Conservation (phyloP, 2,329 filamentous ascomycete species). For the Ascochyta rabiei region DNA sequence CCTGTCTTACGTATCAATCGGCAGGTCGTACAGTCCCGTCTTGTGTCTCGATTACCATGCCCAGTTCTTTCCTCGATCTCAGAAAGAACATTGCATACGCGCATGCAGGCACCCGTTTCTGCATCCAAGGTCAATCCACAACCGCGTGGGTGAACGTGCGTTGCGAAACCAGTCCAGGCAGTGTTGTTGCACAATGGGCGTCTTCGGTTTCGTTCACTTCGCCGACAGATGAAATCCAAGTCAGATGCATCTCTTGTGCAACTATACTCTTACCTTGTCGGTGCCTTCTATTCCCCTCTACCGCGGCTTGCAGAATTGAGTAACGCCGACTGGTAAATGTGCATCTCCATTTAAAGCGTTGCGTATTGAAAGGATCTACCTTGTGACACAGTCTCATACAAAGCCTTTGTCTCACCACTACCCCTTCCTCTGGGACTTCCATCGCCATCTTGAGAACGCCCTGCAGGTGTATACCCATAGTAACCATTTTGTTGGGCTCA, state of each 20-base stretch:
- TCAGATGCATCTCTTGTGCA: conserved; percentile 7
- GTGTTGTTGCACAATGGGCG: conserved; percentile 8
- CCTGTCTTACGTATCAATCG: conserved; percentile 3
- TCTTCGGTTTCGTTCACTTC: conserved; percentile 7
- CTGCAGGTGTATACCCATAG: conserved; percentile 19
- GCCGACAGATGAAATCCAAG: conserved; percentile 1
- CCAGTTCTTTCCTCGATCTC: conserved; percentile 15
- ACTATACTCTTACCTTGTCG: conserved; percentile 3
- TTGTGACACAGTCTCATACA: conserved; percentile 12
- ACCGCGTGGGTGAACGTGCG: conserved; percentile 22
- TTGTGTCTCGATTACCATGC: conserved; percentile 4
- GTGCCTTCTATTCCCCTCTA: not conserved
- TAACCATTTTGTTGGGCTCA: conserved; percentile 5
- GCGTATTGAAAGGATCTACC: conserved; percentile 10
- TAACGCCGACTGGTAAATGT: not conserved
- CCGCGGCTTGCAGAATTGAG: not conserved
- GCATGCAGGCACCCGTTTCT: conserved; percentile 17
- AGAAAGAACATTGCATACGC: conserved; percentile 21
- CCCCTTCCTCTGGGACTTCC: conserved; percentile 4
- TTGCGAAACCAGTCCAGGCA: conserved; percentile 2
- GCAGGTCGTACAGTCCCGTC: conserved; percentile 3
- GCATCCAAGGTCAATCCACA: conserved; percentile 17
- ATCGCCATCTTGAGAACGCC: conserved; percentile 14
- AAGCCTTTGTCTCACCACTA: conserved; percentile 13
- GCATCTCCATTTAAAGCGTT: not conserved